Evolutionary conservation across 75 land plant species (phyloP).

Genomic region (Selaginella moellendorffii): DNA sequence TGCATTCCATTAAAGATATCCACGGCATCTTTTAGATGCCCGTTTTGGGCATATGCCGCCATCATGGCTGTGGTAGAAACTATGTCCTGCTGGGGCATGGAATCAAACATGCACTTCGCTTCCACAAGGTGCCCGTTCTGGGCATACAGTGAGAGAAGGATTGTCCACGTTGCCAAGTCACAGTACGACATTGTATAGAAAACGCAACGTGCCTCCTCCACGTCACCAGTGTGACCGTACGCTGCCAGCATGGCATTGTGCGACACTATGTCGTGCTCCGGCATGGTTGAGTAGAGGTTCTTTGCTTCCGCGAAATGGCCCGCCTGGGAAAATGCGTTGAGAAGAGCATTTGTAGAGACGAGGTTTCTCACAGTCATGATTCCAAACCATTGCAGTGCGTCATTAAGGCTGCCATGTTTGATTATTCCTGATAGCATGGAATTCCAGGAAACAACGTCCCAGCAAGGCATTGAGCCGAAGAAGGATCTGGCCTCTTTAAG

Average conservation of each 20-base stretch:
- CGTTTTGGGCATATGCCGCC: neutral
- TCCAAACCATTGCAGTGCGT: neutral
- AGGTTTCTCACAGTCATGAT: neutral
- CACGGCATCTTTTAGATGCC: neutral
- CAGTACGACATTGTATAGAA: neutral
- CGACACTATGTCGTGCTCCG: neutral
- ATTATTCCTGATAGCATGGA: neutral
- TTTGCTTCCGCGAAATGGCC: neutral
- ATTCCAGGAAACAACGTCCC: constrained; percentile 1
- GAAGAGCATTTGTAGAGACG: neutral
- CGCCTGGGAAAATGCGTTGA: neutral
- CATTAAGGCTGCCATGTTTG: neutral
- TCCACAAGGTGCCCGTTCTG: neutral
- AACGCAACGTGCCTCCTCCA: neutral
- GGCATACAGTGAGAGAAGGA: neutral
- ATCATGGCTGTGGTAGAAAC: neutral
- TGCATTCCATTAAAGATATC: neutral
- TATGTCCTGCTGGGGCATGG: neutral
- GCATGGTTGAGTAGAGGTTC: neutral
- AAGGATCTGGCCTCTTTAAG: neutral
- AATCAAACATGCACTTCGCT: neutral
- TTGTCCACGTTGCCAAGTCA: neutral
- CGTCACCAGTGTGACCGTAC: neutral
- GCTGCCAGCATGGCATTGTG: neutral
- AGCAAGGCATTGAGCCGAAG: neutral